Percentiles rank a stretch among this genome's conserved stretches.
phyloP scores from a whole-genome alignment of 768 basidiomycete species.

The Phylloporus sp. region DNA sequence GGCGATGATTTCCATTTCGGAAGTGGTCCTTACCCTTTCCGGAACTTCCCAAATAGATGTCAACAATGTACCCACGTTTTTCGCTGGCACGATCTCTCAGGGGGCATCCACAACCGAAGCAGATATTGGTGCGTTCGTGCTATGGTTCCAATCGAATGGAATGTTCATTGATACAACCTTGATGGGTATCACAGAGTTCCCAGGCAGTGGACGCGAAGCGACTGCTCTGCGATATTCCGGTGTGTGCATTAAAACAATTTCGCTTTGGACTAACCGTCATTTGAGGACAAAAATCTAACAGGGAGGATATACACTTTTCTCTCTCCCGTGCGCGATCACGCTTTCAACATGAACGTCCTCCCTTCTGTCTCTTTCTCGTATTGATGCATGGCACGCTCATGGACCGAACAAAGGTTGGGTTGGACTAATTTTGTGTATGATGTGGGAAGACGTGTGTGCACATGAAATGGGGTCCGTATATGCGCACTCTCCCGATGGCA shows the following conservation, averaged over 20 bases:
- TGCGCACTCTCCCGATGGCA: slow-evolving; percentile 48
- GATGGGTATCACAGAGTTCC: slow-evolving; percentile 43
- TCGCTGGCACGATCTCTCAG: no score
- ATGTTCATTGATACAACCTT: slow-evolving; percentile 44
- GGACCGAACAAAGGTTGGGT: slow-evolving; percentile 73
- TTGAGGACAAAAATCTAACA: slow-evolving; percentile 24
- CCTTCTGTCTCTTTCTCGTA: slow-evolving; percentile 56
- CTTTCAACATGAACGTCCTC: slow-evolving; percentile 74
- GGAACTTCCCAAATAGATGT: no score
- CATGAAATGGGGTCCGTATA: slow-evolving; percentile 26
- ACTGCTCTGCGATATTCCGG: slow-evolving; percentile 74
- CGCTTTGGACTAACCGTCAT: background rate
- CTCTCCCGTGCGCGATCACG: slow-evolving; percentile 70
- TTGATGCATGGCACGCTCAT: slow-evolving; percentile 56
- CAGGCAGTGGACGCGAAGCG: slow-evolving; percentile 66
- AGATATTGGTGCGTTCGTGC: slow-evolving; percentile 35
- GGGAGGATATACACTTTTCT: slow-evolving; percentile 75
- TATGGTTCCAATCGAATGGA: slow-evolving; percentile 55
- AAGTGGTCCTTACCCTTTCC: no score
- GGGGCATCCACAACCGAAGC: no score
- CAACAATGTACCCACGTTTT: no score
- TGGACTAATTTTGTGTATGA: slow-evolving; percentile 87
- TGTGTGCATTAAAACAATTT: slow-evolving; percentile 30
- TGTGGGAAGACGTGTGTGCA: slow-evolving; percentile 83
- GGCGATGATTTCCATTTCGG: slow-evolving; percentile 6